Base-by-base conservation (phyloP, 768 basidiomycete genomes). In the Mycena floridula region DNA sequence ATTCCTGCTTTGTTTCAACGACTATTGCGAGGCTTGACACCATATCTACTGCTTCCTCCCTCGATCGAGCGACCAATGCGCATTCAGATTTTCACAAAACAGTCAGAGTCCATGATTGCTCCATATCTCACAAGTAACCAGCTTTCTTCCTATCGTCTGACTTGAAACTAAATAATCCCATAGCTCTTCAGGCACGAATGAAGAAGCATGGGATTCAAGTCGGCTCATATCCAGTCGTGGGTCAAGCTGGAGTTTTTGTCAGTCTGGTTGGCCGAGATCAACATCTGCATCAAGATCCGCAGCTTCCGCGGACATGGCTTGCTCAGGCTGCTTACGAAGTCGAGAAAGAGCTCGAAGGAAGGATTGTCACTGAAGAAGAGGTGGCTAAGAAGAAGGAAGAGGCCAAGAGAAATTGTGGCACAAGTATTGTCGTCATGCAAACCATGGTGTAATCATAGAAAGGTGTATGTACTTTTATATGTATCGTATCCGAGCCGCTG, bases 71-170 rank as follows among this genome's bases (percentile, higher is more conserved):
- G 88, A 46, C 91, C 89, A 0, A 76, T 74, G 58, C 73, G 92
- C 38, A 78, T 89, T 36, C 84, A 94, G 55, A 76, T 96, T 6
- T 92, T 86, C 60, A 95, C 94, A 5, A 67, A 73, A 68, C 88
- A 60, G 52, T 79, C 88, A 0, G 94, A 97, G 68, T 89, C 88
- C 1, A 78, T 79, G 58, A 79, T 79, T 37, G 76, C 94, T 13
- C 93, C 94, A 0, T 96, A 84, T 63, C 72, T 97, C 21, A 86
- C 89, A 1, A 67, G 74, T n/a, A n/a, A n/a, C n/a, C n/a, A n/a
- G n/a, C n/a, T n/a, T n/a, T n/a, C n/a, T n/a, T n/a, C n/a, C n/a
- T n/a, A n/a, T n/a, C n/a, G n/a, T n/a, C n/a, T n/a, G n/a, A n/a
- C n/a, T n/a, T n/a, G n/a, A n/a, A n/a, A n/a, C n/a, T n/a, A n/a